Conservation (phyloP, 176 grass and related monocot species). For the Cenchrus fungigraminus region DNA sequence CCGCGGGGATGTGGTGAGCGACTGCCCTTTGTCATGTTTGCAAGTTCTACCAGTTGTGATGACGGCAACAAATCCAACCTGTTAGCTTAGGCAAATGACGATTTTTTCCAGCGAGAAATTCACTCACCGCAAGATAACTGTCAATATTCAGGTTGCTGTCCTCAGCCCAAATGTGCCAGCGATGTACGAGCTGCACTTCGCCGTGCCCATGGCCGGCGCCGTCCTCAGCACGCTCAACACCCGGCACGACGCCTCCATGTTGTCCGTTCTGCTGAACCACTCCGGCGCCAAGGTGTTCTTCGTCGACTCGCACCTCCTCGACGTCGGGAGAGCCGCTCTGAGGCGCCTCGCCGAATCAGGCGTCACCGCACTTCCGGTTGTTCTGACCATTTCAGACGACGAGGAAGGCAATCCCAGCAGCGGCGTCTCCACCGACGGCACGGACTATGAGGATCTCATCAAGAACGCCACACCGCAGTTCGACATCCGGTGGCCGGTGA, state of each 20-base stretch:
- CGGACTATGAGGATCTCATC: not conserved
- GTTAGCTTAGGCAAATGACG: too few relatives aligned
- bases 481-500: slow-evolving; percentile 42
- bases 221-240: slow-evolving; percentile 54
- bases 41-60: too few relatives aligned
- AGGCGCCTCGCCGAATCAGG: not conserved
- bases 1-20: too few relatives aligned
- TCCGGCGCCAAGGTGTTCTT: slow-evolving; percentile 62
- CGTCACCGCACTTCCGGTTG: not conserved
- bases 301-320: slow-evolving; percentile 46
- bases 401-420: not conserved
- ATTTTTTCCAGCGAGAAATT: too few relatives aligned
- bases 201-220: slow-evolving; percentile 55
- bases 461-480: not conserved
- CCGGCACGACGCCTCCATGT: slow-evolving; percentile 31
- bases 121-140: too few relatives aligned
- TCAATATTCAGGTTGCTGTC: slow-evolving; percentile 37
- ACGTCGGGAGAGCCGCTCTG: slow-evolving; percentile 17
- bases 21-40: too few relatives aligned
- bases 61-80: too few relatives aligned
- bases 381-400: not conserved
- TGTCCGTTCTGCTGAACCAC: slow-evolving; percentile 35
- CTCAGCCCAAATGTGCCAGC: slow-evolving; percentile 46
- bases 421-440: too few relatives aligned
- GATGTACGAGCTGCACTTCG: slow-evolving; percentile 59